These are phyloP conservation scores for Rhizopogon vinicolor DNA, from an alignment of 768 basidiomycete species.

Conservation along the genomic window DNA sequence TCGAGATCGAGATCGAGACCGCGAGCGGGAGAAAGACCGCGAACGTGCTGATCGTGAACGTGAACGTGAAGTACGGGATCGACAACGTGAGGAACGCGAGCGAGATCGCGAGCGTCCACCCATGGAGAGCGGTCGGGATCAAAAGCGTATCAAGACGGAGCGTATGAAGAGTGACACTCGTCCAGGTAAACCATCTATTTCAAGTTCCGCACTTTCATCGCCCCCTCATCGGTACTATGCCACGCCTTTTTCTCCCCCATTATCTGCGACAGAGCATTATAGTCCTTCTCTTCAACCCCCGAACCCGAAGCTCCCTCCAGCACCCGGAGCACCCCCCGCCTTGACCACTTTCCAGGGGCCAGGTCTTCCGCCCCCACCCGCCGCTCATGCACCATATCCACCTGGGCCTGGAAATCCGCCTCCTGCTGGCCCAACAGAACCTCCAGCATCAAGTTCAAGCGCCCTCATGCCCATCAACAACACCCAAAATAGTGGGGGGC, in stretches of 20 bases:
- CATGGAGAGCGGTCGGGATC: slow-evolving; percentile 44
- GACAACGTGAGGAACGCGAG: slow-evolving; percentile 35
- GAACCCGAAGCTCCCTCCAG: slow-evolving; percentile 32
- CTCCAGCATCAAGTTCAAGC: slow-evolving; percentile 13
- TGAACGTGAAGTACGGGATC: slow-evolving; percentile 34
- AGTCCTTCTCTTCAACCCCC: slow-evolving; percentile 33
- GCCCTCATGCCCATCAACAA: slow-evolving; percentile 22
- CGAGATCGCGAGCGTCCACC: slow-evolving; percentile 41
- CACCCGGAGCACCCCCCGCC: slow-evolving; percentile 18
- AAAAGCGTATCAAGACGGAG: slow-evolving; percentile 58
- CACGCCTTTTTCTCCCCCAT: slow-evolving; percentile 18
- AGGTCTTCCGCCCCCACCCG: slow-evolving; percentile 30
- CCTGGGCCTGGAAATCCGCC: slow-evolving; percentile 29
- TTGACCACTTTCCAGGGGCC: slow-evolving; percentile 31
- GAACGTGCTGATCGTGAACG: slow-evolving; percentile 35
- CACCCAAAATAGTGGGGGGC: slow-evolving; percentile 19
- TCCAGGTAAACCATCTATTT: slow-evolving; percentile 32
- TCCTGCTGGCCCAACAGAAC: slow-evolving; percentile 23
- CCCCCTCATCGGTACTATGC: slow-evolving; percentile 28
- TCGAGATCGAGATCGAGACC: slow-evolving; percentile 34
- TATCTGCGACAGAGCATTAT: slow-evolving; percentile 28
- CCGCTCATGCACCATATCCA: slow-evolving; percentile 25
- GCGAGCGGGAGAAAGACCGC: slow-evolving; percentile 37
- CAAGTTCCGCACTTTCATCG: slow-evolving; percentile 21
- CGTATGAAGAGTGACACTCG: slow-evolving; percentile 38